Base-by-base conservation (phyloP, 2,329 filamentous ascomycete genomes). In the Achaetomium macrosporum region DNA sequence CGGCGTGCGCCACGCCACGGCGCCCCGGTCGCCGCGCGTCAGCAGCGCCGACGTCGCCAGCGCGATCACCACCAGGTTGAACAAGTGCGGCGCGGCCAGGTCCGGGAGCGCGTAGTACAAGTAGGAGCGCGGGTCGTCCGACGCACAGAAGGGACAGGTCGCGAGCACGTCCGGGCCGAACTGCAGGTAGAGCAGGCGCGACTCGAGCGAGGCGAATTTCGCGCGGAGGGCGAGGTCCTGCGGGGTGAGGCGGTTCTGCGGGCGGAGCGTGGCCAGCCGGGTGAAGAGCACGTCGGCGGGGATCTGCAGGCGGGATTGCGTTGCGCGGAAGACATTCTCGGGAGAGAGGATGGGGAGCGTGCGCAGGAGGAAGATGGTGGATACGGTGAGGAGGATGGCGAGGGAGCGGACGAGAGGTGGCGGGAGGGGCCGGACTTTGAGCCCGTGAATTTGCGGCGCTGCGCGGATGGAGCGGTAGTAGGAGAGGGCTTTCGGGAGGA, bases 281-380 rank as follows among this genome's bases (percentile, higher is more conserved):
- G 79, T 82, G 69, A 96, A 93, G 56, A 97, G 78, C 33, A 95
- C 84, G 65, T 92, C 88, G 47, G 55, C 45, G 33, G 90, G 84
- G 40, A 88, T 92, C 63, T 90, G 87, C 16, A 97, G 82, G 33
- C 91, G 88, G 47, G 89, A 93, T 52, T 83, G 76, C 1, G 92
- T 96, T 16, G 75, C 69, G 30, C 69, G 65, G 76, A 97, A 96
- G 68, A 97, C 74, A 71, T 96, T 96, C 66, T 89, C 83, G 5
- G 88, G 86, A 6, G 81, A 74, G 64, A 90, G 84, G 54, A 72
- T 59, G 0, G 89, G 84, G 0, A 92, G 71, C 15, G 86, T 84
- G 54, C 82, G 77, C 54, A 84, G 63, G 61, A 79, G 64, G 67
- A 81, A 78, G 54, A 83, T 65, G 60, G 81, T 62, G 4, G 71